Evolutionary conservation across 805 yeast genomes (phyloP).

Genomic region (Metschnikowia henanensis): DNA sequence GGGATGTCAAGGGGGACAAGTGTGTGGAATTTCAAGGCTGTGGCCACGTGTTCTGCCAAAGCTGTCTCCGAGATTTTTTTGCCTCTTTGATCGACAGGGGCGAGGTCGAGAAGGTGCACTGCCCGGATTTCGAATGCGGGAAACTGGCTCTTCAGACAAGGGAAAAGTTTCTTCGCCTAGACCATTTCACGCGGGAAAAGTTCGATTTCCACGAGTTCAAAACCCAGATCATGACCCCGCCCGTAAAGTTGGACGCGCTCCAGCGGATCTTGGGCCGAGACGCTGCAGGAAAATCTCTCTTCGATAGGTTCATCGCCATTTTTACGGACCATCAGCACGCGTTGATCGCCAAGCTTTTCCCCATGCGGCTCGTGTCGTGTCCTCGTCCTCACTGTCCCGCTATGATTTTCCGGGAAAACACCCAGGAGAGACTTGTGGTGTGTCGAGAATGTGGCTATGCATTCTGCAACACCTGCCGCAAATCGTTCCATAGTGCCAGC

Average conservation of each 20-base stretch:
- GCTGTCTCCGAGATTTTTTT: conserved; percentile 17
- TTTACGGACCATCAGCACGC: conserved; percentile 42
- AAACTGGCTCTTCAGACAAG: conserved; percentile 20
- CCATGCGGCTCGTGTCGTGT: conserved; percentile 50
- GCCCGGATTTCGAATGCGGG: conserved; percentile 56
- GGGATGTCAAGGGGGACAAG: conserved; percentile 43
- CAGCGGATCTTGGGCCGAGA: conserved; percentile 24
- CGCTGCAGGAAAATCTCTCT: neutral
- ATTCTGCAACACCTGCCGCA: conserved; percentile 56
- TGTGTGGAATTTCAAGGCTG: conserved; percentile 34
- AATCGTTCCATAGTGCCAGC: conserved; percentile 60
- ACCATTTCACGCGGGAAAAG: conserved; percentile 11
- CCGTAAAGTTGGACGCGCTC: conserved; percentile 37
- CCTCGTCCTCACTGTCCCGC: conserved; percentile 46
- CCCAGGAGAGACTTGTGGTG: conserved; percentile 45
- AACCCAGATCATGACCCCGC: conserved; percentile 39
- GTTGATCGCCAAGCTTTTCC: conserved; percentile 44
- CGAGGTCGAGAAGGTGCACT: conserved; percentile 51
- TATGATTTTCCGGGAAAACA: conserved; percentile 48
- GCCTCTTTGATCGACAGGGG: conserved; percentile 44
- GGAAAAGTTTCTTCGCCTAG: conserved; percentile 21
- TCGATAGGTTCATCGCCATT: conserved; percentile 32
- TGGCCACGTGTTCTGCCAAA: conserved; percentile 19
- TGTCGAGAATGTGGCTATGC: conserved; percentile 53
- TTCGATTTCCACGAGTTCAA: conserved; percentile 33